Evolutionary conservation across 192 early-diverging fungal species (phyloP).

Genomic region (Umbelopsis isabellina): DNA sequence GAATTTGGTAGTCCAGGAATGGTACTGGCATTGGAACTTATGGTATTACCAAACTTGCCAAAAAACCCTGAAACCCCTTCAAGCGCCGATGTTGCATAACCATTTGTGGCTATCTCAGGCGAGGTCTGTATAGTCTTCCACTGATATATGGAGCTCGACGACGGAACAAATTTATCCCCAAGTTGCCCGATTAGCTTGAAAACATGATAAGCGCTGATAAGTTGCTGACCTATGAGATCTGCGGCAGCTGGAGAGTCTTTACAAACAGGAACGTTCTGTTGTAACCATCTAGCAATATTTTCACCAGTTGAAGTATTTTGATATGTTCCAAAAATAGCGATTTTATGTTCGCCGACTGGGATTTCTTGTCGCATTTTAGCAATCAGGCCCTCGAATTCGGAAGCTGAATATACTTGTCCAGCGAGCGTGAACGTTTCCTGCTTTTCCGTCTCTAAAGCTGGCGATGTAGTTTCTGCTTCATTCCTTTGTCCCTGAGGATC

Average conservation of each 20-base stretch:
- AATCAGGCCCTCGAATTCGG: conserved; percentile 28
- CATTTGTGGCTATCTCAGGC: not conserved
- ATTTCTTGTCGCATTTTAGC: conserved; percentile 65
- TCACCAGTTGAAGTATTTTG: conserved; percentile 67
- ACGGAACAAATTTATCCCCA: conserved; percentile 69
- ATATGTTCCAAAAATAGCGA: conserved; percentile 70
- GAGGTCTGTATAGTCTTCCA: conserved; percentile 48
- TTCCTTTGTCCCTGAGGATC: not conserved
- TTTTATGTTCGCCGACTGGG: conserved; percentile 64
- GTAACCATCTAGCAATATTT: conserved; percentile 73
- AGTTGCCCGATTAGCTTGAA: conserved; percentile 69
- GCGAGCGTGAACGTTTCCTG: conserved; percentile 9
- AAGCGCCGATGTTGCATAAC: conserved; percentile 26
- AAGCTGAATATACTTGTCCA: conserved; percentile 9
- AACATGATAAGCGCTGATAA: conserved; percentile 59
- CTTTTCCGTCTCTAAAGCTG: not conserved
- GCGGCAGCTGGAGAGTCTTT: conserved; percentile 63
- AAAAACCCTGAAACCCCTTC: not conserved
- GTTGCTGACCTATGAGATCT: conserved; percentile 69
- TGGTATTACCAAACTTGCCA: conserved; percentile 12
- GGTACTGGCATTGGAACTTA: conserved; percentile 13
- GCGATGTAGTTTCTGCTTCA: not conserved
- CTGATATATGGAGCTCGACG: conserved; percentile 67
- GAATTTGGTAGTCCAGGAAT: not conserved
- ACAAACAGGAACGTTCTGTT: conserved; percentile 62